Conservation (phyloP, 148 eudicot species). For the Silene conica region DNA sequence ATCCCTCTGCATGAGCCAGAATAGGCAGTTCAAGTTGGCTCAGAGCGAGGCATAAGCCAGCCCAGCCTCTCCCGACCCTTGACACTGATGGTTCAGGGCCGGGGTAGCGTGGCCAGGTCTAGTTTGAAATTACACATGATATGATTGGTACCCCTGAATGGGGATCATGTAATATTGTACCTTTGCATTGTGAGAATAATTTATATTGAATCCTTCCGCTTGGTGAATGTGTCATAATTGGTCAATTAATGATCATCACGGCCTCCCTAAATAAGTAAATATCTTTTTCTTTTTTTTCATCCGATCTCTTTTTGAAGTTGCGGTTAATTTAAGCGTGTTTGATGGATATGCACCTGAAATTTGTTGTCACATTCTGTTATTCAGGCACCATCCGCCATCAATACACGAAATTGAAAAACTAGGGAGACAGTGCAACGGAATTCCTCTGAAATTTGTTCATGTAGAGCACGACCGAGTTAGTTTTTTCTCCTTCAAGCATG, state of each 20-base stretch:
- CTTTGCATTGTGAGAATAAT: neutral
- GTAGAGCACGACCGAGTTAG: constrained; percentile 79
- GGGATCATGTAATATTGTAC: neutral
- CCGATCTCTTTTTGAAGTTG: too few species aligned
- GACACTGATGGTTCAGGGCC: too few species aligned
- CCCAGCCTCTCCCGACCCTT: too few species aligned
- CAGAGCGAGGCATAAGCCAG: too few species aligned
- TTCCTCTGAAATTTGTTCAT: constrained; percentile 52
- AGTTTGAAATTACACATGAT: neutral
- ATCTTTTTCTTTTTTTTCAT: neutral
- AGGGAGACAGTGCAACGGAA: constrained; percentile 46
- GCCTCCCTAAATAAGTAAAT: neutral
- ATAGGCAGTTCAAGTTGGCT: too few species aligned
- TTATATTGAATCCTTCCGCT: neutral
- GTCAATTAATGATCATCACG: neutral
- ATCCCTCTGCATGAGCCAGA: neutral
- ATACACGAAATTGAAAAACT: constrained; percentile 49
- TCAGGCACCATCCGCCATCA: constrained; percentile 66
- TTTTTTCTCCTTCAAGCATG: constrained; percentile 55
- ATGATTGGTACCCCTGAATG: neutral
- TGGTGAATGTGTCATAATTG: neutral
- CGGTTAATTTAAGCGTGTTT: neutral
- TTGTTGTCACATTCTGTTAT: neutral
- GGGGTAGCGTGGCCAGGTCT: too few species aligned
- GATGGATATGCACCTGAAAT: neutral